A percentile compares a stretch with the other conserved stretches of the same genome.
Conservation (phyloP, 2,329 filamentous ascomycete species). For the Paracoccidioides brasiliensis region DNA sequence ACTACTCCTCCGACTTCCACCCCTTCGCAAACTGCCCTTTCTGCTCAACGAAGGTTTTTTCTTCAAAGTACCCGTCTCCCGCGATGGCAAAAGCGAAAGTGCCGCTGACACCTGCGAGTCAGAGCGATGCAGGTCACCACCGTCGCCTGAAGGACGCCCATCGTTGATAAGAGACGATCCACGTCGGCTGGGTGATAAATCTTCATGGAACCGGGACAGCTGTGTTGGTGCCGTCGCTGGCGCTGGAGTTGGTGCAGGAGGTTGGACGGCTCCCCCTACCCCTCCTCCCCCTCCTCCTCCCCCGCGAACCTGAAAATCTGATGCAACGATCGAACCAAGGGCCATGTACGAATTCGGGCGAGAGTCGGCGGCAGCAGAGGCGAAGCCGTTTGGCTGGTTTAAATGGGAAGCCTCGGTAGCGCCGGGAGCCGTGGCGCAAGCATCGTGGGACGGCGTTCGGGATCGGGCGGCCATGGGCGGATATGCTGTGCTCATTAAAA, state of each 20-base stretch:
- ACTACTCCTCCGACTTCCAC: slow-evolving; percentile 66
- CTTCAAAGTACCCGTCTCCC: slow-evolving; percentile 61
- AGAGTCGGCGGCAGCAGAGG: slow-evolving; percentile 22
- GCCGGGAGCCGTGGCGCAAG: slow-evolving; percentile 20
- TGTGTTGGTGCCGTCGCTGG: slow-evolving; percentile 21
- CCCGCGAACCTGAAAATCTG: slow-evolving; percentile 27
- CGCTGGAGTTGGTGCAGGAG: slow-evolving; percentile 18
- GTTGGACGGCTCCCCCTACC: slow-evolving; percentile 15
- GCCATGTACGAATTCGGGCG: slow-evolving; percentile 31
- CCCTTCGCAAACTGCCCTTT: slow-evolving; percentile 61
- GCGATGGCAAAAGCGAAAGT: slow-evolving; percentile 28
- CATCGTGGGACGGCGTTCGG: slow-evolving; percentile 28
- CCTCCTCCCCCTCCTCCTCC: background rate
- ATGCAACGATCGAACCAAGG: slow-evolving; percentile 16
- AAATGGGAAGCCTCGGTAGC: slow-evolving; percentile 18
- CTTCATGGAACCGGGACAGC: slow-evolving; percentile 28
- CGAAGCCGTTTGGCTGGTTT: slow-evolving; percentile 22
- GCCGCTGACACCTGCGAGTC: slow-evolving; percentile 31
- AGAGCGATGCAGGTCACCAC: slow-evolving; percentile 11
- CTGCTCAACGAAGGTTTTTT: slow-evolving; percentile 73
- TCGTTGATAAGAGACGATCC: slow-evolving; percentile 22
- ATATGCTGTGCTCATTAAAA: background rate
- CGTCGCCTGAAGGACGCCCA: slow-evolving; percentile 3
- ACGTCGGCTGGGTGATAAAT: slow-evolving; percentile 23
- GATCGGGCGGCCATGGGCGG: slow-evolving; percentile 22